Percentiles rank a stretch among this genome's conserved stretches.
Conservation (phyloP, 371 early-diverging fungal genomes). For the Mucor saturninus region DNA sequence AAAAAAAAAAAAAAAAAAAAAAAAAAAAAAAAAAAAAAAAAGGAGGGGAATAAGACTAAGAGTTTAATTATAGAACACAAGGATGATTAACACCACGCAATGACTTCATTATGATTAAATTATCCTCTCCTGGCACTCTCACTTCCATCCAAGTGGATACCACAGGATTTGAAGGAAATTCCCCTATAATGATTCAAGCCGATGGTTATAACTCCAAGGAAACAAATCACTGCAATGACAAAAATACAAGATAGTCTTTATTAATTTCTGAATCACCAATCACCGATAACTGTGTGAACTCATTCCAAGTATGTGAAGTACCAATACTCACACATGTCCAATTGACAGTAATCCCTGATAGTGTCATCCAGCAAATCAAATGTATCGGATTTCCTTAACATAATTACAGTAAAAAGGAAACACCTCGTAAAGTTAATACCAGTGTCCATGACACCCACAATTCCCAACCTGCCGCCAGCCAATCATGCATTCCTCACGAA, state of each 20-base stretch:
- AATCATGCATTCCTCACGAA: neutral
- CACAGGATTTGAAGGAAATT: conserved; percentile 56
- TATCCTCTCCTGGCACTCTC: conserved; percentile 70
- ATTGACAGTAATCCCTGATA: conserved; percentile 37
- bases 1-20: too few relatives aligned
- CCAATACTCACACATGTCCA: conserved; percentile 26
- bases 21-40: too few relatives aligned
- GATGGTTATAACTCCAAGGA: conserved; percentile 35
- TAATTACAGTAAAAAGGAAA: too few relatives aligned
- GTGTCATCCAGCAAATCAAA: conserved; percentile 40
- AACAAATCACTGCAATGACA: conserved; percentile 25
- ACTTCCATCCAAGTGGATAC: conserved; percentile 75
- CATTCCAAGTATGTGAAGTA: neutral
- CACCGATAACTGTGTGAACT: neutral
- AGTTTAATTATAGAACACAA: conserved; percentile 40
- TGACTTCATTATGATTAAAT: conserved; percentile 71
- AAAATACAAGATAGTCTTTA: conserved; percentile 21
- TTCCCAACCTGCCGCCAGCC: too few relatives aligned
- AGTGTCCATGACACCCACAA: too few relatives aligned
- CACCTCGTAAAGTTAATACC: too few relatives aligned
- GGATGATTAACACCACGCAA: conserved; percentile 79
- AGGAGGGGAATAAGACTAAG: neutral
- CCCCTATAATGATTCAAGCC: conserved; percentile 24
- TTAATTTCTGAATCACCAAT: conserved; percentile 7
- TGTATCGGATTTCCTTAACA: neutral